A percentile compares a stretch with the other conserved stretches of the same genome.
Conservation (phyloP, 768 basidiomycete species). For the Ramaria sp. region DNA sequence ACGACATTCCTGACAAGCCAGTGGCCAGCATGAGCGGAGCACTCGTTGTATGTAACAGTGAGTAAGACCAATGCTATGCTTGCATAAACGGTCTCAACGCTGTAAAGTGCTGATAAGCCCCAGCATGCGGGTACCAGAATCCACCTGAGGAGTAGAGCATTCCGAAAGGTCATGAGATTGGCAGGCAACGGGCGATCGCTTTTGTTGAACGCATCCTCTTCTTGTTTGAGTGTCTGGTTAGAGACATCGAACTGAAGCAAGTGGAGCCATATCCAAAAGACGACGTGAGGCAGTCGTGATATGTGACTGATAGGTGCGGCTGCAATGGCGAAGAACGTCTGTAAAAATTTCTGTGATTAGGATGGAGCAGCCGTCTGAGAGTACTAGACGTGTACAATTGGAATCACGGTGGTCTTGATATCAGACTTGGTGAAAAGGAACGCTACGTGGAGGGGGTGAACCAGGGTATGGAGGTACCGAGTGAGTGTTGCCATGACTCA, state of each 20-base stretch:
- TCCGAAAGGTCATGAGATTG: slow-evolving; percentile 18
- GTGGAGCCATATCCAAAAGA: slow-evolving; percentile 23
- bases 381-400: slow-evolving; percentile 12
- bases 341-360: too few relatives aligned
- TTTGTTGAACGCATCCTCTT: slow-evolving; percentile 25
- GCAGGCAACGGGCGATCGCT: slow-evolving; percentile 29
- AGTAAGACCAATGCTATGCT: slow-evolving; percentile 17
- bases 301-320: too few relatives aligned
- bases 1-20: slow-evolving; percentile 22
- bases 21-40: slow-evolving; percentile 15
- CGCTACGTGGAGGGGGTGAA: too few relatives aligned
- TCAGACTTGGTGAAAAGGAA: slow-evolving; percentile 19
- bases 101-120: slow-evolving; percentile 14
- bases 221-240: slow-evolving; percentile 19
- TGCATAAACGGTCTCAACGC: slow-evolving; percentile 13
- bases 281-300: slow-evolving; percentile 2
- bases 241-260: slow-evolving; percentile 24
- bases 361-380: too few relatives aligned
- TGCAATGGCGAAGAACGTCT: too few relatives aligned
- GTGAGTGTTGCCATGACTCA: too few relatives aligned
- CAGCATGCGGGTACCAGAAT: slow-evolving; percentile 20
- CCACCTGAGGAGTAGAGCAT: slow-evolving; percentile 23
- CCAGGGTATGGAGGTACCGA: too few relatives aligned
- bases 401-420: slow-evolving; percentile 15
- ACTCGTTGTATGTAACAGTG: slow-evolving; percentile 23